phyloP scores from a whole-genome alignment of 305 asterid genomes.

The Solanum chacoense region DNA sequence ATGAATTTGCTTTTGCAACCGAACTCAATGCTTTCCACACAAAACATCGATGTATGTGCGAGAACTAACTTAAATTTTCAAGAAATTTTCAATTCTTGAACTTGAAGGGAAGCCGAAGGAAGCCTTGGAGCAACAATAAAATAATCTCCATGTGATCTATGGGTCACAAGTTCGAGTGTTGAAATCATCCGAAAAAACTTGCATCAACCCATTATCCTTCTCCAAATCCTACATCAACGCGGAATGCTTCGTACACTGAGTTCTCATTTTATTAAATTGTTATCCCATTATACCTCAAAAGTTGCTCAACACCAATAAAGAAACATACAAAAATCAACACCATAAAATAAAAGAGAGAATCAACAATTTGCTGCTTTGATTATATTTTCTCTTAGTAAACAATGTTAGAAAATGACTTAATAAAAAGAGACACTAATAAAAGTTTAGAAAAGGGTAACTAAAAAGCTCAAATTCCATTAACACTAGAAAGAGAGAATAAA shows the following conservation, averaged over 20 bases:
- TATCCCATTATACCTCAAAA: neutral
- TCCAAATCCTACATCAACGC: neutral
- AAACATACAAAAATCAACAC: neutral
- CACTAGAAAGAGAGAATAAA: neutral
- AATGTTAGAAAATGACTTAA: neutral
- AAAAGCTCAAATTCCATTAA: neutral
- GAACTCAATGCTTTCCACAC: neutral
- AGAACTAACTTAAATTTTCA: neutral
- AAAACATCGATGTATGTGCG: too few species aligned
- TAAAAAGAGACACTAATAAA: neutral
- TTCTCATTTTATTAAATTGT: neutral
- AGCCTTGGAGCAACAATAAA: neutral
- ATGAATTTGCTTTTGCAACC: neutral
- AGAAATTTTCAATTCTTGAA: neutral
- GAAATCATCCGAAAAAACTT: neutral
- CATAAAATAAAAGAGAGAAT: neutral
- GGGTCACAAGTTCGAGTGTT: neutral
- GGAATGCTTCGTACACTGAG: neutral
- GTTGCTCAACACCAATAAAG: neutral
- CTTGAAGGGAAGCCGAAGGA: neutral
- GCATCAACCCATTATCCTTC: neutral
- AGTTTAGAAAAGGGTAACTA: neutral
- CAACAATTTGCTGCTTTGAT: neutral
- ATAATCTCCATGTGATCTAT: neutral
- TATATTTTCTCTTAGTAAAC: neutral